Evolutionary conservation across 768 basidiomycete species (phyloP).

Genomic region (Gyrodon lividus): DNA sequence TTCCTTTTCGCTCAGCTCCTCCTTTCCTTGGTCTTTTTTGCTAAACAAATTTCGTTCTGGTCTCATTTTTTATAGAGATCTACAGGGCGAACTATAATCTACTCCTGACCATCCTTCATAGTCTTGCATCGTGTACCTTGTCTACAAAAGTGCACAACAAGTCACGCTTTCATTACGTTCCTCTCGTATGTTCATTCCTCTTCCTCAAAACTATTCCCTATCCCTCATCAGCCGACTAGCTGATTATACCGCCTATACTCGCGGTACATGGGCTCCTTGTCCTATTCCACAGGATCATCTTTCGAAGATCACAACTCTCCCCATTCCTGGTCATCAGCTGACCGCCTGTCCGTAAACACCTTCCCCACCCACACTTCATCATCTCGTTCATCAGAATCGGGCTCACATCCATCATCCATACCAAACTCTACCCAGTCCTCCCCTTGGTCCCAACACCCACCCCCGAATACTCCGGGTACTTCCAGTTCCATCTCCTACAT

Average conservation of each 20-base stretch:
- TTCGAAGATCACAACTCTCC: conserved; percentile 25
- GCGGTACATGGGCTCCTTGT: conserved; percentile 34
- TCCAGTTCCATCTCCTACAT: conserved; percentile 20
- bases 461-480: conserved; percentile 17
- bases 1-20: conserved; percentile 4
- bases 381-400: conserved; percentile 25
- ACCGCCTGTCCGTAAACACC: conserved; percentile 39
- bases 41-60: neutral
- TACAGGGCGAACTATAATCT: neutral
- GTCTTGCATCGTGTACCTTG: neutral
- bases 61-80: conserved; percentile 15
- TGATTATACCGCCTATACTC: conserved; percentile 6
- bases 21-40: conserved; percentile 1
- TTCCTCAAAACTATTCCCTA: neutral
- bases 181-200: neutral
- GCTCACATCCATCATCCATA: conserved; percentile 32
- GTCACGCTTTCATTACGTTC: conserved; percentile 7
- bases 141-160: neutral
- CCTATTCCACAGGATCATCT: conserved; percentile 30
- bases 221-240: neutral
- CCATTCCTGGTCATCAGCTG: conserved; percentile 32
- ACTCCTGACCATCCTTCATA: neutral
- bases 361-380: conserved; percentile 18
- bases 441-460: conserved; percentile 37
- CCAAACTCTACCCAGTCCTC: conserved; percentile 34